Base-by-base conservation (phyloP, 1,139 yeast species). In the Blastobotrys serpentis region DNA sequence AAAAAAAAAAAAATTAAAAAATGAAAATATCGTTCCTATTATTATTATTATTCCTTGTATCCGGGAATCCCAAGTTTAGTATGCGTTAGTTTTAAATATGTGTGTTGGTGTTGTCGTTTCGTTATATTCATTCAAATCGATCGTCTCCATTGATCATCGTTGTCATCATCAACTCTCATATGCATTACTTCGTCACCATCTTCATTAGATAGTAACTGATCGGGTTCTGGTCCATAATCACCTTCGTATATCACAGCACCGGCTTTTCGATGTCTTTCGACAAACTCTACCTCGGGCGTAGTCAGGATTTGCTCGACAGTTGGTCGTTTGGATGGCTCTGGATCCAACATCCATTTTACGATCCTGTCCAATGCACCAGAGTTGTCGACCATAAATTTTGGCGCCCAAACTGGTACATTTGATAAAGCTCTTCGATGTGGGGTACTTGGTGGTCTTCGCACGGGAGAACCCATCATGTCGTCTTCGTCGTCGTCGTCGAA, bases 221-320 rank as follows among this genome's bases (percentile, higher is more conserved):
- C 61, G 2, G 83, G 82, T 53, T 73, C 71, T 6, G 98, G 97
- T 0, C 98, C 98, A 66, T 79, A 90, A 59, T 92, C 98, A 33
- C 98, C 98, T 69, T 92, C 99, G 60, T 84, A 94, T 56, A 92
- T 86, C 1, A 92, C 86, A 1, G 98, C 97, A 2, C 98, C 98
- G 2, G 96, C 90, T 63, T 86, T 86, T 48, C 98, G 76, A 54
- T 94, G 78, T 54, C 77, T 71, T 58, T 90, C 97, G 40, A 92
- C 92, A 54, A 84, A 78, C 45, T 77, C 76, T 56, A 94, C 82
- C 65, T 92, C 97, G 44, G 78, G 79, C 59, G 83, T 75, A 51
- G 74, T 77, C 51, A 92, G 70, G 26, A 92, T 75, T 53, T 80
- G 78, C 33, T 72, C 75, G 0, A 96, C 95, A 4, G 84, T 81